phyloP scores from a whole-genome alignment of 2,329 filamentous ascomycete genomes.

The Botrytis paeoniae region DNA sequence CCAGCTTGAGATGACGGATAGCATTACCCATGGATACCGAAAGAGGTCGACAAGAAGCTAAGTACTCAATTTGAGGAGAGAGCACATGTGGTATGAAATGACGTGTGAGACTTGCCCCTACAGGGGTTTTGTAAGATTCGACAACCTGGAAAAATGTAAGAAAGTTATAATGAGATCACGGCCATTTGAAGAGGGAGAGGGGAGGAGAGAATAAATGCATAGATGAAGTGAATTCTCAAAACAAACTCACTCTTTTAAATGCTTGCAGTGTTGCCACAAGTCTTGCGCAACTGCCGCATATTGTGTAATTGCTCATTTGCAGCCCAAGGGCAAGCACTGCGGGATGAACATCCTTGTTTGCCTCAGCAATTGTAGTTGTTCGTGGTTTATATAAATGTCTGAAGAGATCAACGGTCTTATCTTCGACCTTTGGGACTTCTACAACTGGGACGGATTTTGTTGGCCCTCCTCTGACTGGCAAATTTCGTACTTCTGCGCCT shows the following conservation, averaged over 20 bases:
- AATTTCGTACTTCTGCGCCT: slow-evolving; percentile 29
- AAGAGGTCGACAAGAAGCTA: slow-evolving; percentile 90
- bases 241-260: slow-evolving; percentile 71
- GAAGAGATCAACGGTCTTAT: slow-evolving; percentile 72
- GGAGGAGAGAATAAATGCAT: background rate
- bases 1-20: slow-evolving; percentile 89
- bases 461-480: slow-evolving; percentile 32
- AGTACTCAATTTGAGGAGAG: slow-evolving; percentile 91
- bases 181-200: background rate
- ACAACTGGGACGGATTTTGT: slow-evolving; percentile 36
- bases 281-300: slow-evolving; percentile 85
- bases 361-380: slow-evolving; percentile 59
- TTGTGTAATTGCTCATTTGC: slow-evolving; percentile 76
- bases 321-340: slow-evolving; percentile 81
- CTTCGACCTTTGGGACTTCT: slow-evolving; percentile 53
- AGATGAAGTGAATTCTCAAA: background rate
- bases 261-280: slow-evolving; percentile 84
- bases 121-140: slow-evolving; percentile 84
- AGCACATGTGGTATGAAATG: slow-evolving; percentile 90
- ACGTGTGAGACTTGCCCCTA: slow-evolving; percentile 78
- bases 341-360: slow-evolving; percentile 74
- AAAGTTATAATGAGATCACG: slow-evolving; percentile 3
- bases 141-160: slow-evolving; percentile 62
- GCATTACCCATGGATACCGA: slow-evolving; percentile 97
- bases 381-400: slow-evolving; percentile 77